A percentile compares a stretch with the other conserved stretches of the same genome.
These are phyloP conservation scores for Sugiyamaella pinicola DNA, from an alignment of 1,139 yeast species.

Conservation along the genomic window DNA sequence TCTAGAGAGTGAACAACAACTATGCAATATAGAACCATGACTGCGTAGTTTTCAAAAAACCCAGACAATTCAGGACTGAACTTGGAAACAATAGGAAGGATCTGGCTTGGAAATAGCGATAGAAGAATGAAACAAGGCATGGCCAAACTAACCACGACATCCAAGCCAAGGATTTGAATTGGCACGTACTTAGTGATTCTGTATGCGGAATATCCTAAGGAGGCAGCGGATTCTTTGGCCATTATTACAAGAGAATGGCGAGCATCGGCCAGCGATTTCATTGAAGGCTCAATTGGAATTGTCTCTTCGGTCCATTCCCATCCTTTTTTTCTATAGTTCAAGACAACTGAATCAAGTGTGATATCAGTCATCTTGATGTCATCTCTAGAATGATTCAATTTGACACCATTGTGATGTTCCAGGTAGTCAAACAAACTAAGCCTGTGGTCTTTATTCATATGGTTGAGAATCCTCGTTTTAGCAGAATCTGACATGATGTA, in stretches of 20 bases:
- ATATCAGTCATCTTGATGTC: slow-evolving; percentile 54
- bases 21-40: slow-evolving; percentile 20
- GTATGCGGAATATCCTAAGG: slow-evolving; percentile 63
- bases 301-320: slow-evolving; percentile 52
- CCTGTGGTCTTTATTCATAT: slow-evolving; percentile 75
- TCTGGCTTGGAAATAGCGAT: background rate
- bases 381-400: slow-evolving; percentile 23
- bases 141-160: slow-evolving; percentile 14
- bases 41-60: background rate
- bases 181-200: slow-evolving; percentile 47
- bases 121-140: slow-evolving; percentile 1
- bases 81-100: slow-evolving; percentile 18
- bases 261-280: slow-evolving; percentile 53
- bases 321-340: slow-evolving; percentile 39
- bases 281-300: slow-evolving; percentile 54
- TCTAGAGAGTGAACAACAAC: slow-evolving; percentile 37
- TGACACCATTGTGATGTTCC: slow-evolving; percentile 60
- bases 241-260: slow-evolving; percentile 59
- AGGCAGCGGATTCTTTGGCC: slow-evolving; percentile 60
- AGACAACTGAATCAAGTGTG: slow-evolving; percentile 45
- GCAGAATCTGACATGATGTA: background rate
- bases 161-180: slow-evolving; percentile 26
- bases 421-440: slow-evolving; percentile 74
- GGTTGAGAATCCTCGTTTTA: slow-evolving; percentile 52
- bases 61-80: slow-evolving; percentile 2